Evolutionary conservation across 495 filamentous ascomycete species (phyloP), one percentile per base, ranked within the genome.

Genomic region (Penicillium coffeae): DNA sequence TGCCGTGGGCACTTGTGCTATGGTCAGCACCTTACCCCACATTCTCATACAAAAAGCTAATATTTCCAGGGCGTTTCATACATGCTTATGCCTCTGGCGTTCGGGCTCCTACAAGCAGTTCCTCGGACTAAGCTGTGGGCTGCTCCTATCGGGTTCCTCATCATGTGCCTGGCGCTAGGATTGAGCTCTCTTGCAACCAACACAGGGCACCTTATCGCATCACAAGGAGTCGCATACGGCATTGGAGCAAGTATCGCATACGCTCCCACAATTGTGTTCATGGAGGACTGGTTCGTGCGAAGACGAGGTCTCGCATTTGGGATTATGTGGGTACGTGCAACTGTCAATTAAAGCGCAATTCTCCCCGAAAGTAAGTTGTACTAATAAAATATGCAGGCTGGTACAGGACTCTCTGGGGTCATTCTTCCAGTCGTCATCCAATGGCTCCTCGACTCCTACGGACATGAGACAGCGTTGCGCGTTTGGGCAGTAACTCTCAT

Each of bases 211-310:
- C 63, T 81, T 14, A 70, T 81, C 22, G 47, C 70, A 5, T 73
- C 72, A 1, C 78, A 82, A 50, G 80, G 78, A 4, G 66, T 77
- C 8, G 46, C 76, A 0, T 76, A 74, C 52, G 75, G 69, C 1
- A 46, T 80, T 6, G 76, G 77, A 8, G 66, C 56, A 7, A 65
- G 64, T 22, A 50, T 80, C 8, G 55, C 71, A 2, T 80, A 76
- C 56, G 65, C 61, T 3, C 74, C 75, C 0, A 64, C 66, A 8
- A 70, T 73, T 13, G 50, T 78, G 1, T 78, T 72, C 45, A 64
- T 82, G 33, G 73, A 77, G 32, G 75, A 80, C 32, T 82, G 79
- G 79, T 82, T 81, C 52, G 54, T 75, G 3, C 54, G 58, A 32
- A 62, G 66, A 13, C 75, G 75, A 48, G 70, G 75, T 2, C 54